Base-by-base conservation (phyloP, 2,329 filamentous ascomycete species). In the Macroventuria anomochaeta region DNA sequence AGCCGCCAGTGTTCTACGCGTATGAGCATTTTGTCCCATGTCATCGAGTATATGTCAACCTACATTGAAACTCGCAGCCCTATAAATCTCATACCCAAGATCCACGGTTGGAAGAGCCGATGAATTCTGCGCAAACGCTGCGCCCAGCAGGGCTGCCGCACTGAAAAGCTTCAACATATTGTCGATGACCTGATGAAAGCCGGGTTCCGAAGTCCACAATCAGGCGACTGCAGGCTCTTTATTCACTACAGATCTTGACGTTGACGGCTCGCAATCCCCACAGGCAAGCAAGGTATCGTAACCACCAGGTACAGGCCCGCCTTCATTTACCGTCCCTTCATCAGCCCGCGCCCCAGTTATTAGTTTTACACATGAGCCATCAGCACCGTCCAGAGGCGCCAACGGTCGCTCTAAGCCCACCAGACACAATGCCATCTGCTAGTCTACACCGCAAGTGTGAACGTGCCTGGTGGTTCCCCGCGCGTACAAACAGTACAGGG, bases 61-160 rank as follows among this genome's bases (percentile, higher is more conserved):
- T 51, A 78, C 76, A 68, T 81, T 81, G 62, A 77, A 77, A 11
- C 65, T 64, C 4, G 77, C 66, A 26, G 79, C 81, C 61, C 77
- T 75, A 43, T 84, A 79, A 18, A 82, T 67, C 49, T 81, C 76
- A 64, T 85, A 85, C 33, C 81, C 81, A 8, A 85, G 70, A 62
- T 85, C 81, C 7, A 85, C 79, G 17, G 70, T 68, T 31, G 80
- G 79, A 13, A 81, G 59, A 10, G 57, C 49, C 7, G 67, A 56
- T 12, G 54, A 55, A 46, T 68, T 65, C 38, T 68, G 64, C 20
- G 67, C 69, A 18, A 52, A 59, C 2, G 53, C 64, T 5, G 58
- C 59, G 44, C 61, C 66, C 21, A 69, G 23, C 18, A 71, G 49
- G 41, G 65, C 61, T 28, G 59, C 63, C 15, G 51, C 57, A 34